phyloP scores from a whole-genome alignment of 2,329 filamentous ascomycete species.

The Xylaria sp. region DNA sequence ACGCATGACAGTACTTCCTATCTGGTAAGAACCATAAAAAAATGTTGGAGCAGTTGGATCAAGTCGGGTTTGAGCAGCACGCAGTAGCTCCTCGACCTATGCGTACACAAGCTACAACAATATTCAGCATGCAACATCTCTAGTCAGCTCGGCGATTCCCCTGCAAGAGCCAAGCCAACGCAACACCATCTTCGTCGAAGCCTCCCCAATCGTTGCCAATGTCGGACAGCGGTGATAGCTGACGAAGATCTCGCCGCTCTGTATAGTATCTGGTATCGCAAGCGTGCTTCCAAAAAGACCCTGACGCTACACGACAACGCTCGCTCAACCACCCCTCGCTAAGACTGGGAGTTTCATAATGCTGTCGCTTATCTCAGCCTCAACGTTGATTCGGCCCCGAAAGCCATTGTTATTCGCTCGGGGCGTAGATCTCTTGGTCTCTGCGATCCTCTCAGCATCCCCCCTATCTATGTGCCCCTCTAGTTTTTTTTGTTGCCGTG shows the following conservation, averaged over 20 bases:
- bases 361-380: slow-evolving; percentile 38
- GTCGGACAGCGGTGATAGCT: slow-evolving; percentile 25
- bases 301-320: background rate
- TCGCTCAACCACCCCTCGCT: slow-evolving; percentile 6
- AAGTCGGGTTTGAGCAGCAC: background rate
- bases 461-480: background rate
- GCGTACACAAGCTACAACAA: background rate
- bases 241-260: slow-evolving; percentile 12
- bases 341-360: slow-evolving; percentile 29
- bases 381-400: slow-evolving; percentile 32
- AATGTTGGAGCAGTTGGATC: background rate
- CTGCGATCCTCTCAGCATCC: background rate
- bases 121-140: slow-evolving; percentile 6
- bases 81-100: background rate
- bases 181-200: slow-evolving; percentile 9
- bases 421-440: background rate
- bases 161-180: slow-evolving; percentile 13
- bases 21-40: background rate
- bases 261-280: background rate
- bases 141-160: slow-evolving; percentile 13
- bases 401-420: slow-evolving; percentile 4
- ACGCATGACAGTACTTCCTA: too few species aligned
- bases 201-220: background rate
- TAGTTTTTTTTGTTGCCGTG: background rate
- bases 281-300: slow-evolving; percentile 1